A percentile compares a stretch with the other conserved stretches of the same genome.
Conservation (phyloP, 106 monocot genomes). For the Hemerocallis citrina region DNA sequence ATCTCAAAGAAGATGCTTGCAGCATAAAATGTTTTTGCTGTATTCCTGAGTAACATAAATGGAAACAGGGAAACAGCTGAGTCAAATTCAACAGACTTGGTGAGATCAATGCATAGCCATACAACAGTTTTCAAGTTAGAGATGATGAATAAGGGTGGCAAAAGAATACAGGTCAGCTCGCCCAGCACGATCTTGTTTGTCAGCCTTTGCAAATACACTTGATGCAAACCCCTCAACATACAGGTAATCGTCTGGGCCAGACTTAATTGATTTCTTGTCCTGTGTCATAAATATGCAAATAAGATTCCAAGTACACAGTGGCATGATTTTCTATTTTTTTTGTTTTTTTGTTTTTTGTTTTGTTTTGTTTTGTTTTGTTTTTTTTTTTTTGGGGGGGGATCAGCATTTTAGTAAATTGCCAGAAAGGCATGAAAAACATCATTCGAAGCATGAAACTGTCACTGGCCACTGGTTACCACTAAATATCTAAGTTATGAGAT, state of each 20-base stretch:
- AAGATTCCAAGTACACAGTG: too few relatives aligned
- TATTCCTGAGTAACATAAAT: constrained; percentile 68
- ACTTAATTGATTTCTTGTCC: constrained; percentile 81
- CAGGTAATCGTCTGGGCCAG: constrained; percentile 73
- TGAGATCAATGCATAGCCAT: constrained; percentile 4
- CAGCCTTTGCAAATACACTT: constrained; percentile 93
- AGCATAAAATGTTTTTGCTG: constrained; percentile 97
- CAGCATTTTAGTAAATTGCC: too few relatives aligned
- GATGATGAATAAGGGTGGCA: neutral
- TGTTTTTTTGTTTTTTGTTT: too few relatives aligned
- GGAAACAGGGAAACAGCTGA: too few relatives aligned
- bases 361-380: too few relatives aligned
- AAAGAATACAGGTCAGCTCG: constrained; percentile 71
- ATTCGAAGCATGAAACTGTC: neutral
- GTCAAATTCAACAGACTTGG: neutral
- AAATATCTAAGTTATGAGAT: neutral
- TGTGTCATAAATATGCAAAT: constrained; percentile 15
- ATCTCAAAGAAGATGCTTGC: constrained; percentile 93
- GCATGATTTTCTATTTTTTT: too few relatives aligned
- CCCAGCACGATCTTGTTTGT: constrained; percentile 91
- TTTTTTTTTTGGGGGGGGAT: too few relatives aligned
- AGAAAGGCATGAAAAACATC: neutral
- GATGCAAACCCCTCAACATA: constrained; percentile 93
- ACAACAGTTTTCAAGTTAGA: neutral
- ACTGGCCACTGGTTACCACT: neutral